Conservation (phyloP, 1,284 basidiomycete genomes). For the Cutaneotrichosporon mucoides region DNA sequence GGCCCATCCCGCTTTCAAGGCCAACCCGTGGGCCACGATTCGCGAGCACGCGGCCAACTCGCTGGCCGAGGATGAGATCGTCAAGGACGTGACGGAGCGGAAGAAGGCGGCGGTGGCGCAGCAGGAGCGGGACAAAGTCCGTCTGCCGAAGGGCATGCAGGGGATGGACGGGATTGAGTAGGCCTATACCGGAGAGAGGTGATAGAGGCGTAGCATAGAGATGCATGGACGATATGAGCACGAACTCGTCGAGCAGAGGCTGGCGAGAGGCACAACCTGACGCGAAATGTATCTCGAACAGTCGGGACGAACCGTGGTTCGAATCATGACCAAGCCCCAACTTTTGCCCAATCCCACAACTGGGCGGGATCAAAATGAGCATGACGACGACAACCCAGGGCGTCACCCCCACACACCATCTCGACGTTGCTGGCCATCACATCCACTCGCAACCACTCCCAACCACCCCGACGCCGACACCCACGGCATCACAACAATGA, state of each 20-base stretch:
- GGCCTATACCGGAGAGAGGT: background rate
- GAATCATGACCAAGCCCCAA: no score
- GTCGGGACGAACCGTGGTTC: no score
- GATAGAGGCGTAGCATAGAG: background rate
- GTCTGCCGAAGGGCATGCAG: constrained; percentile 1
- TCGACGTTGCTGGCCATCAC: background rate
- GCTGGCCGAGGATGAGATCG: constrained; percentile 26
- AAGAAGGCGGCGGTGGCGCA: background rate
- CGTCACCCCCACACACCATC: background rate
- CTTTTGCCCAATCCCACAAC: background rate
- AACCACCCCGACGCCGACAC: background rate
- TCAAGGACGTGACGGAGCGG: constrained; percentile 12
- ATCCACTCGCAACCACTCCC: no score
- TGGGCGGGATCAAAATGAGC: background rate
- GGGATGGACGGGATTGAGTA: constrained; percentile 20
- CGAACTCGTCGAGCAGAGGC: no score
- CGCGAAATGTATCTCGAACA: no score
- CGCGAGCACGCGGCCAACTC: constrained; percentile 45
- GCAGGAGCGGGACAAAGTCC: constrained; percentile 6
- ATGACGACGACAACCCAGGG: background rate
- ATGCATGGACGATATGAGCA: no score
- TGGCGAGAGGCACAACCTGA: no score
- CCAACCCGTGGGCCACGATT: constrained; percentile 48
- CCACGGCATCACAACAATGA: background rate
- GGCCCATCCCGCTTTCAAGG: constrained; percentile 43